A percentile compares a stretch with the other conserved stretches of the same genome.
These are phyloP conservation scores for Thraustochytrium striatum DNA, from an alignment of 352 stramenopile species.

Conservation along the genomic window DNA sequence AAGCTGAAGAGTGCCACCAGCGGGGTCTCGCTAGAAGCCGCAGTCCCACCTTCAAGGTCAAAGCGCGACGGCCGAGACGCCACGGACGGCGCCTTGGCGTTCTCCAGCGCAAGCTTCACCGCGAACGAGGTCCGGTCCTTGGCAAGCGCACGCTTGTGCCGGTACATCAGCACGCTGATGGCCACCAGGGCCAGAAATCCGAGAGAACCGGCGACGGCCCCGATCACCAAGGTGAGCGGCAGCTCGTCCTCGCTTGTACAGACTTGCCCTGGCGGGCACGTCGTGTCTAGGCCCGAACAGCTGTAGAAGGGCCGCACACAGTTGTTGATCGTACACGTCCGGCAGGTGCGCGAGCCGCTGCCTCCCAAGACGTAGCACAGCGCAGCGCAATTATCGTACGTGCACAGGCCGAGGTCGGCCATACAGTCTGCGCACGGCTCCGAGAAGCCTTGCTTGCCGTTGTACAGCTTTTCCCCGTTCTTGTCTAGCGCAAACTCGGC, in stretches of 20 bases:
- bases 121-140: background rate
- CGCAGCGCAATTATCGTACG: background rate
- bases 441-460: background rate
- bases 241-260: background rate
- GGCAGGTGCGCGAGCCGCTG: background rate
- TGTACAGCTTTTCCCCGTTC: background rate
- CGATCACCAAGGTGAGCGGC: background rate
- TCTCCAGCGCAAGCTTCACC: background rate
- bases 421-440: background rate
- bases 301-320: background rate
- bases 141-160: background rate
- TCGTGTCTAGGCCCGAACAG: background rate
- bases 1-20: background rate
- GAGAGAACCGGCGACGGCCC: background rate
- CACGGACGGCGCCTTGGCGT: background rate
- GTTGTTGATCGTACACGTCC: background rate
- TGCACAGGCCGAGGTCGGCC: background rate
- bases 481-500: background rate
- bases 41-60: background rate
- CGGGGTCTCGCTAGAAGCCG: background rate
- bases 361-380: background rate
- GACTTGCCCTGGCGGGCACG: background rate
- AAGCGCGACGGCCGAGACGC: background rate
- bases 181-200: background rate
- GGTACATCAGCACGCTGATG: background rate